phyloP scores from a whole-genome alignment of 495 filamentous ascomycete species.

The Neurospora hispaniola region DNA sequence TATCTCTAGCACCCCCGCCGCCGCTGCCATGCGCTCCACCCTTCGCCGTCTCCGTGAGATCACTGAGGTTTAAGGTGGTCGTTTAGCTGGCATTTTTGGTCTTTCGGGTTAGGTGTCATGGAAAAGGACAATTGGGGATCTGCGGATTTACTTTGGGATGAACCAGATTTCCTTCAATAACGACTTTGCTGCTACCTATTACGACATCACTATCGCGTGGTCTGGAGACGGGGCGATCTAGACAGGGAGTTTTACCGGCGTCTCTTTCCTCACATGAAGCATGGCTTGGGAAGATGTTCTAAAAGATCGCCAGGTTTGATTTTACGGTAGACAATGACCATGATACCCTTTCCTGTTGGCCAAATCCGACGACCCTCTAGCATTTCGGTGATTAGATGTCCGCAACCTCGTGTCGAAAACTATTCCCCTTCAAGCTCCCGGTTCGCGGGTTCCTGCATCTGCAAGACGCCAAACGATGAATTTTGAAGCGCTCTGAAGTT shows the following conservation, averaged over 20 bases:
- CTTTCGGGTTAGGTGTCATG: conserved; percentile 29
- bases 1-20: conserved; percentile 71
- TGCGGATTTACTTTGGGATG: conserved; percentile 24
- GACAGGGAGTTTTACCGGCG: not conserved
- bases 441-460: not conserved
- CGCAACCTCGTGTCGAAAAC: not conserved
- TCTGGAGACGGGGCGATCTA: conserved; percentile 5
- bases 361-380: not conserved
- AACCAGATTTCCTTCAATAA: conserved; percentile 28
- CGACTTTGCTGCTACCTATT: conserved; percentile 12
- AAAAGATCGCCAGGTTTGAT: not conserved
- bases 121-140: conserved; percentile 28
- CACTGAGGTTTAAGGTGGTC: conserved; percentile 69
- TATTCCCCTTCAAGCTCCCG: not conserved
- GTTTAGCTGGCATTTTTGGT: conserved; percentile 14
- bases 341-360: not conserved
- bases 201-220: conserved; percentile 11
- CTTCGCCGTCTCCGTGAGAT: conserved; percentile 97
- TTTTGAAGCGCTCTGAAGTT: not conserved
- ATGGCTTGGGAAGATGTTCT: not conserved
- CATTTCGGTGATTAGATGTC: not conserved
- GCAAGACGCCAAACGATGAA: not conserved
- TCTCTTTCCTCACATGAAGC: not conserved
- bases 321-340: conserved; percentile 1
- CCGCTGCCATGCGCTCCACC: conserved; percentile 91